phyloP scores from a whole-genome alignment of 2,329 filamentous ascomycete genomes.

The Aspergillus viridinutans region DNA sequence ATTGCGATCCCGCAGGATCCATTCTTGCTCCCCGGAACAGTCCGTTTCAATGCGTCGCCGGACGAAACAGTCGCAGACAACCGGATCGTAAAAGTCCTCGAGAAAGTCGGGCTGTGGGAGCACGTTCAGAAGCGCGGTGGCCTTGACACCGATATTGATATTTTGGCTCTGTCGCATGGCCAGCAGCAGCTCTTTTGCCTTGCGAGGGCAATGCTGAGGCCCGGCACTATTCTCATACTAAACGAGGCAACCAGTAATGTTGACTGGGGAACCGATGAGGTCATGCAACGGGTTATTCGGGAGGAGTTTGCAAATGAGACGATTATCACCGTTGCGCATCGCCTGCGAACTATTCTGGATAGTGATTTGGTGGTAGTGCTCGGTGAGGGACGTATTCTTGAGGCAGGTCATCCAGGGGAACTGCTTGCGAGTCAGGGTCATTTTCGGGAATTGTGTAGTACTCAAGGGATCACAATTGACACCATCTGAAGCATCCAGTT shows the following conservation, averaged over 20 bases:
- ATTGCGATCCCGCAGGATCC: conserved; percentile 23
- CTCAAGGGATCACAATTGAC: neutral
- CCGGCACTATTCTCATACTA: conserved; percentile 21
- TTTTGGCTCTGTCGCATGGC: conserved; percentile 43
- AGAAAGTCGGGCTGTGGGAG: conserved; percentile 24
- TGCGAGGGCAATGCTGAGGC: conserved; percentile 50
- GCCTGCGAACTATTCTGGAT: neutral
- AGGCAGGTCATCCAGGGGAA: neutral
- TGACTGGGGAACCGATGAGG: neutral
- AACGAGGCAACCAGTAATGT: conserved; percentile 21
- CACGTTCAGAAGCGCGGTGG: conserved; percentile 25
- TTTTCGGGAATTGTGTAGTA: neutral
- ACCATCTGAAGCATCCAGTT: neutral
- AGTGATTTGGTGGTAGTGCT: neutral
- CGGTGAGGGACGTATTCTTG: neutral
- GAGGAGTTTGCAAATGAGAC: neutral
- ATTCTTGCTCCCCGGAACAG: conserved; percentile 16
- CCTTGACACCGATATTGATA: conserved; percentile 29
- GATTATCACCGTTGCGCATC: neutral
- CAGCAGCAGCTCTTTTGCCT: conserved; percentile 59
- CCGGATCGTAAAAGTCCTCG: conserved; percentile 21
- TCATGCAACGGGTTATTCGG: neutral
- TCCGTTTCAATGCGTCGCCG: conserved; percentile 19
- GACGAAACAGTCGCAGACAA: conserved; percentile 9
- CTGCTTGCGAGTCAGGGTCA: neutral